Conservation (phyloP, 768 basidiomycete genomes). For the Mycena capillaripes region DNA sequence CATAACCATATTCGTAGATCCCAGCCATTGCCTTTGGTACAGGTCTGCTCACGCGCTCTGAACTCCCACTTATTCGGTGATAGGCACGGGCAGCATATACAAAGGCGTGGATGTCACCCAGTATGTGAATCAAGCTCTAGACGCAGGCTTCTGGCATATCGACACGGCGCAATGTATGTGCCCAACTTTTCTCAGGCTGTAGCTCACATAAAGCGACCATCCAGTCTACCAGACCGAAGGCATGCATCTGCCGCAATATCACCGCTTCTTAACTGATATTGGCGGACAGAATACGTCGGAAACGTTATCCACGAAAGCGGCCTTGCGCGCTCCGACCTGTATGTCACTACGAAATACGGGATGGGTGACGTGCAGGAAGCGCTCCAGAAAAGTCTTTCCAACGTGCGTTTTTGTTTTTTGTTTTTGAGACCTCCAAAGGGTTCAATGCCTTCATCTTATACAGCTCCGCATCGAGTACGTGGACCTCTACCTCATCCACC, state of each 20-base stretch:
- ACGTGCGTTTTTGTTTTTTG: conserved; percentile 45
- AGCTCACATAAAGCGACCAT: neutral
- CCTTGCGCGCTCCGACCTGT: conserved; percentile 47
- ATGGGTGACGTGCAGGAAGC: conserved; percentile 44
- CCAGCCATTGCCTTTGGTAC: conserved; percentile 63
- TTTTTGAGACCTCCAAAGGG: neutral
- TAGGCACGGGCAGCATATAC: conserved; percentile 36
- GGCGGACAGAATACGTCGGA: conserved; percentile 42
- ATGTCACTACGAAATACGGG: conserved; percentile 55
- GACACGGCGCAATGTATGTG: conserved; percentile 62
- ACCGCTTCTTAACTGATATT: conserved; percentile 35
- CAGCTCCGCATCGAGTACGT: conserved; percentile 62
- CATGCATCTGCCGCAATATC: conserved; percentile 40
- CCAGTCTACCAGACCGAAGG: conserved; percentile 33
- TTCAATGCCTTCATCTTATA: neutral
- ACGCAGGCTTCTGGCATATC: conserved; percentile 62
- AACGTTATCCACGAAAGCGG: conserved; percentile 46
- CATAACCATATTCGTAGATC: conserved; percentile 45
- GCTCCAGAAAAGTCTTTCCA: conserved; percentile 50
- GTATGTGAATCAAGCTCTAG: conserved; percentile 60
- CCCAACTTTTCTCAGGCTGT: neutral
- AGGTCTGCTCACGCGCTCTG: conserved; percentile 13
- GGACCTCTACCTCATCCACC: conserved; percentile 68
- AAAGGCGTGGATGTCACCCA: conserved; percentile 53
- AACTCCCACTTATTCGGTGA: neutral